These are phyloP conservation scores for Macrophomina phaseolina DNA, from an alignment of 2,329 filamentous ascomycete species.

Conservation along the genomic window DNA sequence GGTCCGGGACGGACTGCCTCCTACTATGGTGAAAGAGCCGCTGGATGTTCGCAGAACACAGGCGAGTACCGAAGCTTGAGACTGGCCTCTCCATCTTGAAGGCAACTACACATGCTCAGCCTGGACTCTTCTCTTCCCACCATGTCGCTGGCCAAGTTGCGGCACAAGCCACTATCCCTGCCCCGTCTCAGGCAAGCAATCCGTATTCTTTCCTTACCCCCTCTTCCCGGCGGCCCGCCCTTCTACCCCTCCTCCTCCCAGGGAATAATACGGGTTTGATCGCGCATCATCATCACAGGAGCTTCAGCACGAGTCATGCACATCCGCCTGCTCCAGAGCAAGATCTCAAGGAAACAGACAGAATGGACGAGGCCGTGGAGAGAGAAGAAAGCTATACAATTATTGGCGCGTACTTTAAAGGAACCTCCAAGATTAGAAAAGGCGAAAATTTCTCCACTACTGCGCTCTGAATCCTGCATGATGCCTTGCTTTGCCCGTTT, in stretches of 20 bases:
- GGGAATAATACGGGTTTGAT: neutral
- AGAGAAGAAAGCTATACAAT: slow-evolving; percentile 25
- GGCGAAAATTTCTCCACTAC: slow-evolving; percentile 24
- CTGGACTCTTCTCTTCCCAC: neutral
- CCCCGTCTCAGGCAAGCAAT: slow-evolving; percentile 2
- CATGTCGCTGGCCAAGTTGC: neutral
- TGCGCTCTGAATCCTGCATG: slow-evolving; percentile 25
- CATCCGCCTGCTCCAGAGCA: slow-evolving; percentile 1
- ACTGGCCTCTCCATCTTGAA: too few species aligned
- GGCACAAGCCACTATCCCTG: neutral
- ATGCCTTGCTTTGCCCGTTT: slow-evolving; percentile 26
- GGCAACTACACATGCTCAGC: neutral
- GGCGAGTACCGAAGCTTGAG: too few species aligned
- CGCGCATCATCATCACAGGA: slow-evolving; percentile 10
- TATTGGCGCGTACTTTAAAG: slow-evolving; percentile 25
- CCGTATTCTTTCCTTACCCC: neutral
- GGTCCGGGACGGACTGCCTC: neutral
- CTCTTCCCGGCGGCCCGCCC: neutral
- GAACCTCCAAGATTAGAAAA: slow-evolving; percentile 14
- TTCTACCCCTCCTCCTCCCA: neutral
- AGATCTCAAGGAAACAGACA: neutral
- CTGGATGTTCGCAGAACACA: too few species aligned
- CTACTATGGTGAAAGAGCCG: too few species aligned
- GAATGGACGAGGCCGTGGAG: neutral
- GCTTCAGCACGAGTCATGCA: slow-evolving; percentile 8